phyloP scores from a whole-genome alignment of 2,329 filamentous ascomycete genomes.

The Aureobasidium sp. region DNA sequence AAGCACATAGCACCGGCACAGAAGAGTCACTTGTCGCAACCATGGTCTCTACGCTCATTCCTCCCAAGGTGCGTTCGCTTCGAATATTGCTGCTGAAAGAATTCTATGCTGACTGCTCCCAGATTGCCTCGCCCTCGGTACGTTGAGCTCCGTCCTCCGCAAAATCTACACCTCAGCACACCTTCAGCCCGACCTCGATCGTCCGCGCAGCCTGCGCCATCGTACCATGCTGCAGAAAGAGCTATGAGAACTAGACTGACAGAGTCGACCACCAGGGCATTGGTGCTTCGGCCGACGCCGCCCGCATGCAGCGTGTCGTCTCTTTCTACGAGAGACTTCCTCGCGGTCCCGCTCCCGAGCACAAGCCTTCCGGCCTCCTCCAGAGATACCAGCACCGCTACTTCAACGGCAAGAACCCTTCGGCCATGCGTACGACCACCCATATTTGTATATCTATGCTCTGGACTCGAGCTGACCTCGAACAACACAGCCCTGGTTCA shows the following conservation, averaged over 20 bases:
- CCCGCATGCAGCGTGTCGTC: constrained; percentile 96
- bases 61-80: constrained; percentile 72
- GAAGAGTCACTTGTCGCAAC: constrained; percentile 20
- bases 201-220: constrained; percentile 1
- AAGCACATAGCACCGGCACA: constrained; percentile 4
- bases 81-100: neutral
- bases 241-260: constrained; percentile 19
- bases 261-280: constrained; percentile 60
- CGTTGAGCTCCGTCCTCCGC: constrained; percentile 33
- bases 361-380: constrained; percentile 73
- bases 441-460: neutral
- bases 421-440: constrained; percentile 69
- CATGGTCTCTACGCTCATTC: constrained; percentile 81
- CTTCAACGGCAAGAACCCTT: constrained; percentile 84
- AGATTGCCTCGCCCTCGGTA: constrained; percentile 83
- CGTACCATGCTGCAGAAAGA: neutral
- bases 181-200: neutral
- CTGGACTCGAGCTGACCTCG: neutral
- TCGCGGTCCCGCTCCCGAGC: constrained; percentile 78
- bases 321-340: constrained; percentile 99
- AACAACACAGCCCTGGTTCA: constrained; percentile 70
- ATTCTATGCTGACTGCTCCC: constrained; percentile 23
- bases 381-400: constrained; percentile 80
- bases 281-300: constrained; percentile 88
- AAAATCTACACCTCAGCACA: constrained; percentile 7